Evolutionary conservation across 176 grass and related monocot genomes (phyloP), one percentile per base, ranked within the genome.

Genomic region (Triticum urartu): DNA sequence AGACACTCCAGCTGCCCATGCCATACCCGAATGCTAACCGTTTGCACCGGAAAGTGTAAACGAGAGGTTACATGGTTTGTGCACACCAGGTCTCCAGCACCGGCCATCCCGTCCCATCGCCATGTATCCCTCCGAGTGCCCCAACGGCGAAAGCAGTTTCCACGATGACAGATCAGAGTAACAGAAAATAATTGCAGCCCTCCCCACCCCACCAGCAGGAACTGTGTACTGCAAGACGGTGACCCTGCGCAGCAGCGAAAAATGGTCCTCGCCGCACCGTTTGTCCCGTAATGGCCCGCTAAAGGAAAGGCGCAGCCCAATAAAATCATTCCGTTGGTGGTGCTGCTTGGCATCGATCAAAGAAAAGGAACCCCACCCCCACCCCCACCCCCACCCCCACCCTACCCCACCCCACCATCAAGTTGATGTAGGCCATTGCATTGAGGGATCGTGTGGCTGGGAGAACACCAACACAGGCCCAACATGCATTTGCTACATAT

Each of bases 361-460:
- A 30, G 28, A 30, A 30, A 10, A 82, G 39, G 18, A 54, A 18
- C 15, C 50, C 50, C 50, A 78, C 74, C 42, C 21, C 50, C 48
- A n/a, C n/a, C n/a, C n/a, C n/a, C n/a, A n/a, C n/a, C n/a, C n/a
- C n/a, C n/a, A 14, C 45, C 20, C 45, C 13, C 26, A 26, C 26
- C 28, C 28, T 0, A 30, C 28, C 28, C 28, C 42, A 50, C 47
- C 83, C 83, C 88, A 85, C 61, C 72, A 81, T 62, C 88, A 85
- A 85, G 59, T 75, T 75, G 82, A 64, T 32, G 68, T 58, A 80
- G 68, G 87, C 36, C 88, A 86, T 69, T 24, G 43, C 88, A 86
- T 69, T 24, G 43, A 68, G 47, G 20, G 78, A 48, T 39, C 82
- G 60, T 90, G 83, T 82, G 72, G 83, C 54, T 82, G 48, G 20